These are phyloP conservation scores for Cinnamomum micranthum DNA, from an alignment of 164 flowering plant genomes.

Conservation along the genomic window DNA sequence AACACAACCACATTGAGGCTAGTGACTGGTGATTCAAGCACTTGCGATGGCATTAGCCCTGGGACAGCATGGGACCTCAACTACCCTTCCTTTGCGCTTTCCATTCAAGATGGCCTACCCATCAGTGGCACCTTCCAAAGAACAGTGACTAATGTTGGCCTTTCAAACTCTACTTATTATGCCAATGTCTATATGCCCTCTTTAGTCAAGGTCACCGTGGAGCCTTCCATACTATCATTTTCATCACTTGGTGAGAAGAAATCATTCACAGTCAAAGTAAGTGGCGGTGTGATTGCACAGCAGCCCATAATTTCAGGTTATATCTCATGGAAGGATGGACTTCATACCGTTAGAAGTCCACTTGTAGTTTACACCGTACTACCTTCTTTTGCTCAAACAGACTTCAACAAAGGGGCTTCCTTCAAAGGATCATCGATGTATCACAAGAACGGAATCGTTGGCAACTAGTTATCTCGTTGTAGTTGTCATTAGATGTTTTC, in stretches of 20 bases:
- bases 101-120: constrained; percentile 36
- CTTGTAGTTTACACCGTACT: constrained; percentile 38
- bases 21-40: constrained; percentile 30
- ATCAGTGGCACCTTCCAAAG: constrained; percentile 32
- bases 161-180: constrained; percentile 39
- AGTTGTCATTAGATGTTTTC: not conserved
- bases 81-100: constrained; percentile 47
- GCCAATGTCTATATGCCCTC: constrained; percentile 45
- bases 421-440: not conserved
- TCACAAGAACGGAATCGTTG: not conserved
- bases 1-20: constrained; percentile 22
- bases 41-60: constrained; percentile 24
- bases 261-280: constrained; percentile 60
- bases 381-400: not conserved
- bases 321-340: constrained; percentile 47
- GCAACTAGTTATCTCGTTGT: not conserved
- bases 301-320: constrained; percentile 44
- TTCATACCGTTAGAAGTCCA: constrained; percentile 63
- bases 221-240: constrained; percentile 49
- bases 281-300: constrained; percentile 19
- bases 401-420: not conserved
- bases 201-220: constrained; percentile 51
- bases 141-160: constrained; percentile 62
- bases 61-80: constrained; percentile 44
- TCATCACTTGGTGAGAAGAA: constrained; percentile 21